phyloP scores from a whole-genome alignment of 805 yeast species.

The Candida piceae region DNA sequence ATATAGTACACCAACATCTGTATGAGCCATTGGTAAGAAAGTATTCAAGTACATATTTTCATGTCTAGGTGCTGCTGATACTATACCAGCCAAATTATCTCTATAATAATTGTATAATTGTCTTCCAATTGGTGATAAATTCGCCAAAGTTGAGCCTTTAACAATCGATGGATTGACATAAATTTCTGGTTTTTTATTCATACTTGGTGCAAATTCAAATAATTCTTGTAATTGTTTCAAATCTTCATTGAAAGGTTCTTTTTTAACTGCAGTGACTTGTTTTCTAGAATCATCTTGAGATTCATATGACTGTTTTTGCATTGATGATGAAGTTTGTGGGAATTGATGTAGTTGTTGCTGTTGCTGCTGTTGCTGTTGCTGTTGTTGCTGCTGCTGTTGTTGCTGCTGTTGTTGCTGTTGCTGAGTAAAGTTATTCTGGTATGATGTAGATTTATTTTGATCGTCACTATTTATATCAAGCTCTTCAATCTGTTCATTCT shows the following conservation, averaged over 20 bases:
- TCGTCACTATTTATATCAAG: background rate
- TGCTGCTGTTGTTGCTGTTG: no score
- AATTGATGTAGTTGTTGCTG: no score
- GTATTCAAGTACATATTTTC: constrained; percentile 48
- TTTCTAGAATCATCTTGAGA: no score
- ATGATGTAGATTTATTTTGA: no score
- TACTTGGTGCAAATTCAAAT: constrained; percentile 10
- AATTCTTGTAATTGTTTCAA: constrained; percentile 11
- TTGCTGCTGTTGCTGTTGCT: no score
- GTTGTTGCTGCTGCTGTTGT: no score
- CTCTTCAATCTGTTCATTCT: constrained; percentile 2
- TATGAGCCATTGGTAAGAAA: constrained; percentile 51
- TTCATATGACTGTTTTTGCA: no score
- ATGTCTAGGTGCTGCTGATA: constrained; percentile 45
- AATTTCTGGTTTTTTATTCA: constrained; percentile 11
- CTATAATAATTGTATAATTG: constrained; percentile 45
- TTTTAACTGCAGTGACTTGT: no score
- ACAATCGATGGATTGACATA: constrained; percentile 28
- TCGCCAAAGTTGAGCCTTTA: constrained; percentile 21
- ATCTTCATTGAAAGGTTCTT: background rate
- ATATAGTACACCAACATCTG: constrained; percentile 45
- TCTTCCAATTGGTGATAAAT: constrained; percentile 31
- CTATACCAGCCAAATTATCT: constrained; percentile 36
- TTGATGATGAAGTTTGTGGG: no score
- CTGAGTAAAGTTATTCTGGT: no score